Evolutionary conservation across 139 green algal genomes (phyloP).

Genomic region (Tetradesmus lagerheimii): DNA sequence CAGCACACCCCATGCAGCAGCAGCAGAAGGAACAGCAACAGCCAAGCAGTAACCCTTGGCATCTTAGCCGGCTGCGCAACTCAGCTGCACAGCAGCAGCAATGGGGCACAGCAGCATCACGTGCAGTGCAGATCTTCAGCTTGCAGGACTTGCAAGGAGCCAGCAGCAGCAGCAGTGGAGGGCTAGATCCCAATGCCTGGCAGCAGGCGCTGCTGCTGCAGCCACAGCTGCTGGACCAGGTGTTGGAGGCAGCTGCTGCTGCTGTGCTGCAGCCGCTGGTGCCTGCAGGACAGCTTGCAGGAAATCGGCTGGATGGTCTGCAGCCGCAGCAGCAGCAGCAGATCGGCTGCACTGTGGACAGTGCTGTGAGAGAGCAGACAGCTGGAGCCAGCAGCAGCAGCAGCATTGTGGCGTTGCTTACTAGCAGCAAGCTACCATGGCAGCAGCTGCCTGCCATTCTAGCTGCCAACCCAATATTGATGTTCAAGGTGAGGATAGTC

Average conservation of each 20-base stretch:
- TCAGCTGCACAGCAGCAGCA: conserved; percentile 7
- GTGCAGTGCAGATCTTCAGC: neutral
- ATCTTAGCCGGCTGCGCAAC: neutral
- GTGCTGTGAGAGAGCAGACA: no score
- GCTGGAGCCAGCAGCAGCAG: conserved; percentile 27
- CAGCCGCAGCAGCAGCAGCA: neutral
- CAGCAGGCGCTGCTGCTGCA: conserved; percentile 28
- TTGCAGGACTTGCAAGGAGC: neutral
- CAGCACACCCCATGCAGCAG: neutral
- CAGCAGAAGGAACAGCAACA: neutral
- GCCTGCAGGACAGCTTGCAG: neutral
- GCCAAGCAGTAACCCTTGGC: neutral
- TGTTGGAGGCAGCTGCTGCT: neutral
- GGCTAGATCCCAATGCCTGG: neutral
- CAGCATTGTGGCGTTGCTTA: neutral
- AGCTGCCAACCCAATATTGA: neutral
- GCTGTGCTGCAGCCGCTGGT: conserved; percentile 7
- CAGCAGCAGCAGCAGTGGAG: neutral
- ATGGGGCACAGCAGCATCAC: neutral
- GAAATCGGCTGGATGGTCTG: neutral
- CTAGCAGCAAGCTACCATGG: neutral
- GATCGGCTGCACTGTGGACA: neutral
- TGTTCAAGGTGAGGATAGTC: conserved; percentile 21
- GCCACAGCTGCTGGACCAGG: conserved; percentile 14
- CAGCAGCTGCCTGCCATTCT: conserved; percentile 4